phyloP scores from a whole-genome alignment of 1,139 yeast species.

The Saccharomyces hybrid region DNA sequence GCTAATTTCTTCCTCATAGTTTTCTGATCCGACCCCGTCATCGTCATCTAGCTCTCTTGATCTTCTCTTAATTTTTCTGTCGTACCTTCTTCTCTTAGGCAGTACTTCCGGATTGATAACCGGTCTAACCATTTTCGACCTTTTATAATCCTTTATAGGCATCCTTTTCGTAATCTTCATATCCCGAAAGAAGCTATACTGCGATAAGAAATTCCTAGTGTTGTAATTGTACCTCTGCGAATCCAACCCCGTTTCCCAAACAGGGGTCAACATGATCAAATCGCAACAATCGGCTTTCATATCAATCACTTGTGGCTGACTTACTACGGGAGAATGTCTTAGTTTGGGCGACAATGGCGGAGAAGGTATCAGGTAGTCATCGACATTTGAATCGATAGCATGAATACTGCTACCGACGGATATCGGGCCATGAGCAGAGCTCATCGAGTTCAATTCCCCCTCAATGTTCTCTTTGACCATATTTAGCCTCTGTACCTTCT shows the following conservation, averaged over 20 bases:
- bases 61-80: not conserved
- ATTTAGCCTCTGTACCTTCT: not conserved
- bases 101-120: not conserved
- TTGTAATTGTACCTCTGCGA: slow-evolving; percentile 4
- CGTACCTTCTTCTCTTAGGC: not conserved
- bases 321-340: not conserved
- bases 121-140: not conserved
- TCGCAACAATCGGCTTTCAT: not conserved
- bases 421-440: not conserved
- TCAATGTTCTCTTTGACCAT: not conserved
- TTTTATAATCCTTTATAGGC: not conserved
- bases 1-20: not conserved
- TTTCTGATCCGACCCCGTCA: not conserved
- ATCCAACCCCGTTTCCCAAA: slow-evolving; percentile 8
- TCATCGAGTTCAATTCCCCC: not conserved
- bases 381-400: slow-evolving; percentile 2
- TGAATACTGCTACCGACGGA: not conserved
- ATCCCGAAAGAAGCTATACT: slow-evolving; percentile 9
- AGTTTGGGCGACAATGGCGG: slow-evolving; percentile 15
- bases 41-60: not conserved
- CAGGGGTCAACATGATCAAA: slow-evolving; percentile 2
- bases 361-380: slow-evolving; percentile 12
- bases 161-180: not conserved
- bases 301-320: not conserved
- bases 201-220: slow-evolving; percentile 7